Base-by-base conservation (phyloP, 192 early-diverging fungal genomes). In the Coemansia sp. region DNA sequence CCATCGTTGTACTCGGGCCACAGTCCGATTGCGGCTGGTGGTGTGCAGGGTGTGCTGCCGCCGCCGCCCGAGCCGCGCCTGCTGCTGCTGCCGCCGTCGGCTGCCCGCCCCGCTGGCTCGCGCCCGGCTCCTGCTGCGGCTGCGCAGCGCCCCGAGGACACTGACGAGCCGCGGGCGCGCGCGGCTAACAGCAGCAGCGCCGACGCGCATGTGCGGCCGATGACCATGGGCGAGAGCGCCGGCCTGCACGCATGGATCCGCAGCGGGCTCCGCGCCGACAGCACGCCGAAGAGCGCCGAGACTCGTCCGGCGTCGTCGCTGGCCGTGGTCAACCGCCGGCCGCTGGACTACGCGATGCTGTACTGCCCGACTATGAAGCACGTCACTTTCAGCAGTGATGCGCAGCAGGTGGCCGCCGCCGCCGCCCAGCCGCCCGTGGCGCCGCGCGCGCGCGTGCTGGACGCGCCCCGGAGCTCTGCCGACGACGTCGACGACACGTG, bases 1-100 rank as follows among this genome's bases (percentile, higher is more conserved):
- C 90, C 89, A 0, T 79, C 79, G 8, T 48, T 82, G 27, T 75
- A 70, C 19, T 49, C 59, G 4, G 32, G 52, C 19, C 43, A 69
- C 17, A 69, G 39, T 46, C 56, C 55, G 59, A 39, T 79, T 29
- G 41, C 64, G 17, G 46, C 60, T 38, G 59, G 72, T 6, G 62
- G 64, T 4, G 41, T 64, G 14, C 58, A 62, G 34, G 55, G 58
- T 15, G 59, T 58, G n/a, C 20, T 62, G 15, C 46, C 60, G 26
- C 64, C 70, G 2, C 15, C 59, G 9, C 11, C 62, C 2, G 58
- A 64, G 40, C 58, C 57, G 12, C 72, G 57, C 1, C 35, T 70
- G 44, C 40, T 68, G 39, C 64, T 70, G 38, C 38, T 17, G 38
- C n/a, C 38, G 38, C n/a, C n/a, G n/a, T n/a, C n/a, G n/a, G n/a